Base-by-base conservation (phyloP, 257 asterid genomes). In the Agastache rugosa region DNA sequence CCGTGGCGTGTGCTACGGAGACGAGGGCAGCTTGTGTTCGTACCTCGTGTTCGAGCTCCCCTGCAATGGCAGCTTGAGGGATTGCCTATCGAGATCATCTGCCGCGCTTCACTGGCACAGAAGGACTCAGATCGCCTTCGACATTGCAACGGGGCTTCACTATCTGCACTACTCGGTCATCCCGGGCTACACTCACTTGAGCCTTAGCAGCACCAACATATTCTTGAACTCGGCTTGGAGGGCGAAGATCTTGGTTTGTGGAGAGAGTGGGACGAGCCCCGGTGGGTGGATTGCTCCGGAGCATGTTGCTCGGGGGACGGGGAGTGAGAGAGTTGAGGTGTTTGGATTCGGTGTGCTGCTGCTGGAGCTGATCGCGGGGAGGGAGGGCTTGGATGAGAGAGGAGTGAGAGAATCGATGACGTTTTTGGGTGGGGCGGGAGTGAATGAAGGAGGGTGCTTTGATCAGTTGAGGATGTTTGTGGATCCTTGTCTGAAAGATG, bases 51-150 rank as follows among this genome's bases (percentile, higher is more conserved):
- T 87, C 11, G 96, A 92, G 73, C 80, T 35, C 45, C 95, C 96
- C 0, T 51, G 22, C 5, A 90, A 87, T 75, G 97, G 95, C 0
- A 82, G 87, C 72, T 54, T 92, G 51, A 90, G 96, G 80, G 83
- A 69, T 2, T 80, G 83, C 75, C 53, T 92, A n/a, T 58, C 83
- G 0, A 60, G 67, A 16, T 62, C 89, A 2, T 54, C 74, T 4
- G 47, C 73, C 3, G 68, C 84, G 5, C 82, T 88, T 1, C 62
- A 72, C 9, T 92, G 97, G 97, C 80, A 50, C 2, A 60, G 61
- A 9, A 81, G 96, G 77, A 88, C 90, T 55, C 92, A 84, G 34
- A 87, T 88, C 22, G 96, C 97, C 1, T 88, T 85, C 42, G 96
- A 88, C 66, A 74, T 90, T 7, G 96, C 96, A 0, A 87, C 80